Evolutionary conservation across 2,329 filamentous ascomycete species (phyloP), one percentile per base, ranked within the genome.

Genomic region (Sarocladium kiliense): DNA sequence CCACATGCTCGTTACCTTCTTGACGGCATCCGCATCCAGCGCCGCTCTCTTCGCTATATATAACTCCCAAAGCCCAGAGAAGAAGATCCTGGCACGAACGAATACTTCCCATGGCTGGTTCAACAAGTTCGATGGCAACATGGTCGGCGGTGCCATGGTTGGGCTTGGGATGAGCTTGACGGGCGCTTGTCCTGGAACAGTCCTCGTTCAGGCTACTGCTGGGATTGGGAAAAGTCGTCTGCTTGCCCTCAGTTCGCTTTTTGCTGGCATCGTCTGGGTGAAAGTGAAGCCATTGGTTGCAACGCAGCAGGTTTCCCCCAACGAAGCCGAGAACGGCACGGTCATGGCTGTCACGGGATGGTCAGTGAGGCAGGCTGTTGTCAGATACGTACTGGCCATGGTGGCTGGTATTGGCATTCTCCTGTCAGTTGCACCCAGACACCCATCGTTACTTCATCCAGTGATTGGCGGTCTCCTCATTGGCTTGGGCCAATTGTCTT

Each of bases 91-190:
- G 14, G 11, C 39, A 14, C 34, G 42, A 30, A n/a, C 55, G 19
- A 53, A 41, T 23, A 57, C 25, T 30, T 47, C 36, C 34, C 51
- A 54, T 30, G 54, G 54, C 19, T 54, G 54, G 49, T 18, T 58
- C 6, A 49, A 37, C 12, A 53, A 49, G 36, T 56, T 37, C 25
- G 56, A 58, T 36, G 56, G 56, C 18, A 58, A 58, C 32, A 32
- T 55, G 3, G 49, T 58, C 12, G 56, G 56, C 11, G 54, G 56
- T 9, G 41, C 27, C n/a, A 18, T 58, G 50, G 21, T 58, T 18
- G 56, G 56, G 7, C 54, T 56, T 12, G 56, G 56, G 47, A 58
- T 58, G 56, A 54, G 47, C 7, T n/a, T 58, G 36, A 54, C 56
- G 39, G 56, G 54, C 32, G 54, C 56, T 16, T 58, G 56, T 45